Percentiles rank a stretch among this genome's conserved stretches.
phyloP scores from a whole-genome alignment of 345 rosid genomes.

The Barbarea vulgaris region DNA sequence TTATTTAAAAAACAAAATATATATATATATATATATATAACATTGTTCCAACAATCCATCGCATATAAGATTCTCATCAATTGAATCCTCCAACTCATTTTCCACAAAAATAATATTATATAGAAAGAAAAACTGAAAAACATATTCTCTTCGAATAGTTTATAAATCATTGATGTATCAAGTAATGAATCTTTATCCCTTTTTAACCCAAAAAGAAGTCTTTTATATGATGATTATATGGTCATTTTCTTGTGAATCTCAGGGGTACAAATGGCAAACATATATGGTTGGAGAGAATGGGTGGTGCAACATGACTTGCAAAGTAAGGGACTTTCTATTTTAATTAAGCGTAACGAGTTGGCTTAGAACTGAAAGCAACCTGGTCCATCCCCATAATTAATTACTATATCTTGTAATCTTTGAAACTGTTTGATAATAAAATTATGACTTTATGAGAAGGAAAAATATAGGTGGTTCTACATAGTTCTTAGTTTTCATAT shows the following conservation, averaged over 20 bases:
- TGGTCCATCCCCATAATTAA: conserved; percentile 33
- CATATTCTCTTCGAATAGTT: not conserved
- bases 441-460: not conserved
- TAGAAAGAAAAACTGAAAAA: not conserved
- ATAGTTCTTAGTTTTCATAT: not conserved
- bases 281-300: conserved; percentile 15
- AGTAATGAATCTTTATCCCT: not conserved
- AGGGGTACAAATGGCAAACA: conserved; percentile 24
- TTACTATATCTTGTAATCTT: conserved; percentile 9
- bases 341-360: conserved; percentile 58
- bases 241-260: not conserved
- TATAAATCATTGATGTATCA: conserved; percentile 11
- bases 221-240: not conserved
- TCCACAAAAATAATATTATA: not conserved
- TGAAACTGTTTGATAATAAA: not conserved
- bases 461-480: not conserved
- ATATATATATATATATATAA: too few species aligned
- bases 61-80: not conserved
- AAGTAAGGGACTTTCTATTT: conserved; percentile 52
- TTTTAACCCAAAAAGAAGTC: not conserved
- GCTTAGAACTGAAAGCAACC: conserved; percentile 34
- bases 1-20: too few species aligned
- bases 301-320: conserved; percentile 52
- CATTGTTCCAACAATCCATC: not conserved
- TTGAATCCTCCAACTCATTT: conserved; percentile 13